Base-by-base conservation (phyloP, 2,329 filamentous ascomycete species). In the Microdochium paspali region DNA sequence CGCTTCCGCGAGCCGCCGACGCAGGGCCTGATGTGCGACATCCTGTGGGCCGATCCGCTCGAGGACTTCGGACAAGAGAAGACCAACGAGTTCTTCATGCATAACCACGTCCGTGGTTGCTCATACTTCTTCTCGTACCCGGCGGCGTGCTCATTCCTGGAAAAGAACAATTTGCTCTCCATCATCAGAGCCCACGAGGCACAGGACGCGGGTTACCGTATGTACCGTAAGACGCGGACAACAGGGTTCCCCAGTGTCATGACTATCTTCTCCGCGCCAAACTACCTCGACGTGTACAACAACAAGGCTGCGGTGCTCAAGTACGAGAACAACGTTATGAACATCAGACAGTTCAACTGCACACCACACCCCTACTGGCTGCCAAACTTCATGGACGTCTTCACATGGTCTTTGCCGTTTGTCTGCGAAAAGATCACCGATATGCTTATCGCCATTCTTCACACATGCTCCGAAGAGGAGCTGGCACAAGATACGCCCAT, bases 261-360 rank as follows among this genome's bases (percentile, higher is more conserved):
- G 93, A 98, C 93, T 57, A 98, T 98, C 61, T 98, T 98, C 77
- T 97, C 91, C 42, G 93, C 93, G 1, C 93, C 93, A 31, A 98
- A 98, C 69, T 98, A 98, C 65, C 82, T 98, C 53, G 93, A 98
- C 61, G 90, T 98, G 31, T 98, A 98, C 72, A 98, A 98, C 81
- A 98, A 98, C 78, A 98, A 98, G 75, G 93, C 93, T 2, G 93
- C 93, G 1, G 93, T 98, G 35, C 75, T 98, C 60, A 98, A 98
- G 72, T 98, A 98, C 66, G 93, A 98, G 72, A 98, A 98, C 70
- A 98, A 98, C 62, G 93, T 98, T 51, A 98, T 98, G 93, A 98
- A 98, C 74, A 98, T 98, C 63, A 82, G 93, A 50, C 93, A 98
- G 68, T 98, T 98, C 74, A 98, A 98, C 76, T 98, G 91, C 79